phyloP scores from a whole-genome alignment of 495 filamentous ascomycete species.

The Neurospora hispaniola region DNA sequence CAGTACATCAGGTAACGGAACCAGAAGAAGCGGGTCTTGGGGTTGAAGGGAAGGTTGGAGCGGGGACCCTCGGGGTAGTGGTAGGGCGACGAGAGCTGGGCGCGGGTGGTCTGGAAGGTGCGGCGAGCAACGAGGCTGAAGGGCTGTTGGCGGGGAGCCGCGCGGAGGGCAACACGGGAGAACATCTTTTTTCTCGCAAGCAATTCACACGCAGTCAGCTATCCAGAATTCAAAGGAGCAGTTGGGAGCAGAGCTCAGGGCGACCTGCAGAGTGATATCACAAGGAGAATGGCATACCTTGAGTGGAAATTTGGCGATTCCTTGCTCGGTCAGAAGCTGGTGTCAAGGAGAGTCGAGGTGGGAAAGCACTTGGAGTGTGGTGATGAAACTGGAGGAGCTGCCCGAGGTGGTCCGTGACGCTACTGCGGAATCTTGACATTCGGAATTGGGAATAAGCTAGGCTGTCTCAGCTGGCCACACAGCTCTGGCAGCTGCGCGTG shows the following conservation, averaged over 20 bases:
- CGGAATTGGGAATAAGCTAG: neutral
- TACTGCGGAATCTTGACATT: neutral
- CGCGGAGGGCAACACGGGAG: conserved; percentile 64
- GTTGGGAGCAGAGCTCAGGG: neutral
- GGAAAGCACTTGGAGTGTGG: conserved; percentile 1
- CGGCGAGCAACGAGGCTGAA: conserved; percentile 69
- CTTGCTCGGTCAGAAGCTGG: neutral
- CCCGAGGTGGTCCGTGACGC: conserved; percentile 1
- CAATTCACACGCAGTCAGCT: neutral
- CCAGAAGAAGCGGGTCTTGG: conserved; percentile 73
- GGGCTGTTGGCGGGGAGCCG: conserved; percentile 49
- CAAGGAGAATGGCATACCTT: conserved; percentile 7
- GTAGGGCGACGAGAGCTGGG: conserved; percentile 80
- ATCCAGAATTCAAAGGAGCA: neutral
- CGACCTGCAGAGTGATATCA: neutral
- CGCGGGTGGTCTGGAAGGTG: conserved; percentile 83
- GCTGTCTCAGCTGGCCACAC: neutral
- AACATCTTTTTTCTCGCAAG: conserved; percentile 55
- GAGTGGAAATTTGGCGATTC: conserved; percentile 11
- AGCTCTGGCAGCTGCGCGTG: neutral
- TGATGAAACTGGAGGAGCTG: conserved; percentile 1
- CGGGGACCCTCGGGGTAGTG: conserved; percentile 97
- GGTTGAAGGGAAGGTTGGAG: conserved; percentile 94
- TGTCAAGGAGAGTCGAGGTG: conserved; percentile 1
- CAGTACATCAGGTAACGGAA: conserved; percentile 74